Evolutionary conservation across 1,284 basidiomycete genomes (phyloP), one percentile per base, ranked within the genome.

Genomic region (Ganoderma resinaceum): DNA sequence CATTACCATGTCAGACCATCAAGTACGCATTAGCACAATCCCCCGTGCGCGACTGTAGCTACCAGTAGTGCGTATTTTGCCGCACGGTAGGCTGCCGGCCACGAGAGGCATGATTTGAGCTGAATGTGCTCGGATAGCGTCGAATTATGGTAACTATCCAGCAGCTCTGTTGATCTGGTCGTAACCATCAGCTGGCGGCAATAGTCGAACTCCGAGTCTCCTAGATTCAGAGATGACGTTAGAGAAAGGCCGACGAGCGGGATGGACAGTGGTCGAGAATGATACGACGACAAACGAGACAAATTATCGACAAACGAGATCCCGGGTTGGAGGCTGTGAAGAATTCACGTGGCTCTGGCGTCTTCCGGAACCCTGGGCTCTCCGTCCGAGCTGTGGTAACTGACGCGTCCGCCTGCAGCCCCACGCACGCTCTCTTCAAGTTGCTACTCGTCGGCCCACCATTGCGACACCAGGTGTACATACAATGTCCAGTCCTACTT

Each of bases 401-500:
- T 4, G 18, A 61, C 29, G 42, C 38, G 23, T 46, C 29, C 26
- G 14, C 29, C 16, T 46, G 16, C 2, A 18, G n/a, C 43, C n/a
- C 20, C 43, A 46, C 43, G n/a, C n/a, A 11, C n/a, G 11, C 23
- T 52, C n/a, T 2, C 46, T 49, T 3, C n/a, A n/a, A n/a, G n/a
- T n/a, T n/a, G n/a, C n/a, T n/a, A n/a, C n/a, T n/a, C n/a, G n/a
- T n/a, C n/a, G 46, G 20, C 37, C 23, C 20, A 61, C 33, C 35
- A 35, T n/a, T 20, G 49, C 43, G 58, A 49, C 35, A n/a, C n/a
- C n/a, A n/a, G n/a, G n/a, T n/a, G 57, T 26, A 6, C 16, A 12
- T 55, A 53, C 55, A 11, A 67, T 64, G 66, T 49, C 65, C 20
- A 61, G 40, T 31, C 55, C 8, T 12, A 59, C 52, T 38, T 65